Evolutionary conservation across 768 basidiomycete species (phyloP).

Genomic region (Kwoniella mangroviensis): DNA sequence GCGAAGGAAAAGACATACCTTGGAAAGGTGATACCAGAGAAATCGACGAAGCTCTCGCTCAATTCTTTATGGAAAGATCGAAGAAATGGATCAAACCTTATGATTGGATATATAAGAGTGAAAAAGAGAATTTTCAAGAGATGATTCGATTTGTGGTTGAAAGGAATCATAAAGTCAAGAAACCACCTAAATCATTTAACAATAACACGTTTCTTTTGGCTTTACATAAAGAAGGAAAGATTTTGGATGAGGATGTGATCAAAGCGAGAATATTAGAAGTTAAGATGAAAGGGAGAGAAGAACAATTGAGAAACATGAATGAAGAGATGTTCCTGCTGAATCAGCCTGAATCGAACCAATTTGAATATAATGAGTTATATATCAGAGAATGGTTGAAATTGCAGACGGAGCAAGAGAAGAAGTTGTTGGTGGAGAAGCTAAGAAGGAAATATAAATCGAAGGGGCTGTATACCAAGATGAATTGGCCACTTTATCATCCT

Average conservation of each 20-base stretch:
- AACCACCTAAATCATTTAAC: neutral
- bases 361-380: neutral
- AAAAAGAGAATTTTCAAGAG: constrained; percentile 18
- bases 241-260: neutral
- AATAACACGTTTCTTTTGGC: neutral
- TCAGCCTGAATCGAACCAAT: constrained; percentile 11
- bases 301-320: neutral
- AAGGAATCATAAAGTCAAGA: constrained; percentile 5
- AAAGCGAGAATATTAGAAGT: constrained; percentile 4
- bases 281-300: neutral
- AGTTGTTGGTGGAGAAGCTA: constrained; percentile 11
- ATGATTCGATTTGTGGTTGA: constrained; percentile 16
- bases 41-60: constrained; percentile 10
- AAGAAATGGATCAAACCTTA: constrained; percentile 3
- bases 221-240: neutral
- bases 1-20: constrained; percentile 12
- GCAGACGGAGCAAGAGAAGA: constrained; percentile 12
- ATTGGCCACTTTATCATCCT: constrained; percentile 20
- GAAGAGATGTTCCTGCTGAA: constrained; percentile 12
- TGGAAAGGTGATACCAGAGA: constrained; percentile 6
- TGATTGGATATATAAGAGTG: constrained; percentile 5
- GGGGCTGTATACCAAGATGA: constrained; percentile 14
- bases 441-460: constrained; percentile 18
- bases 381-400: constrained; percentile 13
- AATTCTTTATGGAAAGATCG: constrained; percentile 15